Evolutionary conservation across 257 asterid species (phyloP), one percentile per base, ranked within the genome.

Genomic region (Solanum chmielewskii): DNA sequence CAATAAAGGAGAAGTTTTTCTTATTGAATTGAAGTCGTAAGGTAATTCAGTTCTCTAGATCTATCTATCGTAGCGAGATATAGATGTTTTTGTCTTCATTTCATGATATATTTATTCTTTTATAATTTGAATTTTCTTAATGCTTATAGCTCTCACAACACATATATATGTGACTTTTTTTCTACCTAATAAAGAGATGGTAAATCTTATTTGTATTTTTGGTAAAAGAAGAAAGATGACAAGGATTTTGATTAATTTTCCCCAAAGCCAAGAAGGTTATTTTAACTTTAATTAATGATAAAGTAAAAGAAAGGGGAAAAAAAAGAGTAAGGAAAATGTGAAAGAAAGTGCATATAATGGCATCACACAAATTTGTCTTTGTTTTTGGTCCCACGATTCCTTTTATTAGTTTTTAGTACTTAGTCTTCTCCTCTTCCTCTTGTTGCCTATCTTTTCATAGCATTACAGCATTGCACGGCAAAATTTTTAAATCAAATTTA

Each of bases 351-450:
- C 84, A 84, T 76, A 85, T 37, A 74, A 87, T 90, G 89, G 89
- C 88, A 87, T 90, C 91, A 89, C n/a, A 82, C 87, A 87, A 64
- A 87, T 62, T 88, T 89, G 76, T 74, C 85, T 66, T 85, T 56
- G 45, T 52, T 73, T 85, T 87, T 87, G 92, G 91, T 70, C 90
- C 92, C 92, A 83, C 92, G 45, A 87, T 29, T 11, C n/a, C 85
- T 89, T 85, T 69, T 73, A 80, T 73, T 78, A 20, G 27, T 20
- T 89, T 56, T 71, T 25, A 47, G 85, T 47, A 47, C 85, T 80
- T 47, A 29, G 85, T 47, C 27, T 80, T 80, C 85, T 80, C 44
- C 18, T 52, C 66, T 49, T 49, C 74, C 41, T 59, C 82, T 35
- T 31, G 84, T n/a, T 78, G 56, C 20, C 56, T 1, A 75, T 15